Evolutionary conservation across 2,329 filamentous ascomycete genomes (phyloP), one percentile per base, ranked within the genome.

Genomic region (Colletotrichum somersetense): DNA sequence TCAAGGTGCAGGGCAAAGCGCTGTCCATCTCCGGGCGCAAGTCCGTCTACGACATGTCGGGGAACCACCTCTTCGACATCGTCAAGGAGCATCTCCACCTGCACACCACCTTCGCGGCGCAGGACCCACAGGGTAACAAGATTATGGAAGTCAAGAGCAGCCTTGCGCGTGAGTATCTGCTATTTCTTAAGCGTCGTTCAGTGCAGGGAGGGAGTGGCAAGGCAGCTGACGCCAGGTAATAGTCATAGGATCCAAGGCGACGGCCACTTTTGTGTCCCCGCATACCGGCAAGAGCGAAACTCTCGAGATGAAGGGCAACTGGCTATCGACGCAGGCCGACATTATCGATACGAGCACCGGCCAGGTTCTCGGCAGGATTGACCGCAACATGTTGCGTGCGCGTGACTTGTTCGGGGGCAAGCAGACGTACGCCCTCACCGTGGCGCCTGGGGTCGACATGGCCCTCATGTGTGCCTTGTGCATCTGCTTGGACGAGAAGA

Each of bases 401-500:
- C 83, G 89, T 42, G 86, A 92, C 75, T 77, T 91, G 2, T 78
- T 92, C 33, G 87, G 86, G 52, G 88, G 85, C 12, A 86, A 91
- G 81, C 90, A 93, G 81, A 91, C 90, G 5, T 93, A 93, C 75
- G 87, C 84, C 1, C 84, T 93, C 6, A 85, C 85, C 0, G 85
- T 93, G 7, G 90, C 90, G 1, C 89, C 91, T 0, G 88, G 88
- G 20, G 88, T 92, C 8, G 91, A 94, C 76, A 85, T 92, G 80
- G 87, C 89, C 5, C 77, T 93, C 58, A 87, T 93, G 74, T 89
- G 85, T 0, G 91, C 91, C 14, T 82, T 93, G 76, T 93, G 90
- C 77, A 89, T 93, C 64, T 90, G 88, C 72, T 81, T 93, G 72
- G 91, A 93, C 74, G 91, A 93, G 85, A 87, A 87, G 82, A 88